phyloP scores from a whole-genome alignment of 2,329 filamentous ascomycete genomes.

The Metarhizium brunneum region DNA sequence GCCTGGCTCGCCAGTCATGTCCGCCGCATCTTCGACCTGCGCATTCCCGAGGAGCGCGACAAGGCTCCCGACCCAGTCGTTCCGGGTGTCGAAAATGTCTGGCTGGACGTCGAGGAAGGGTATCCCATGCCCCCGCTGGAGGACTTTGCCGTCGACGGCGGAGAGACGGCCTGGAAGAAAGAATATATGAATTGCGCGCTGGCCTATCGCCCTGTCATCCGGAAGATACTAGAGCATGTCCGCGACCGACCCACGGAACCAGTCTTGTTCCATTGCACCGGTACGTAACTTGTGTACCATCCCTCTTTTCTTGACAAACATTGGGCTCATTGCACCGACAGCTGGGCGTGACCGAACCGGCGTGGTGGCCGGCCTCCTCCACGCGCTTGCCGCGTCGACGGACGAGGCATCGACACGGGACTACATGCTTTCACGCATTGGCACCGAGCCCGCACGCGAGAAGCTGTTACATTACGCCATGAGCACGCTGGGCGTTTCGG shows the following conservation, averaged over 20 bases:
- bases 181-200: slow-evolving; percentile 40
- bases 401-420: slow-evolving; percentile 34
- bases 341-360: slow-evolving; percentile 47
- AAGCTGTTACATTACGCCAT: slow-evolving; percentile 34
- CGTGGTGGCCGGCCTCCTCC: slow-evolving; percentile 39
- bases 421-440: slow-evolving; percentile 45
- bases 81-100: slow-evolving; percentile 36
- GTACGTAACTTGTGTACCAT: slow-evolving; percentile 17
- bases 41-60: slow-evolving; percentile 33
- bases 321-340: slow-evolving; percentile 12
- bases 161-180: slow-evolving; percentile 31
- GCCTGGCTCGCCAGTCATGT: slow-evolving; percentile 29
- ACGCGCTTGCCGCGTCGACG: slow-evolving; percentile 37
- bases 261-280: slow-evolving; percentile 46
- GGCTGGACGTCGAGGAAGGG: slow-evolving; percentile 24
- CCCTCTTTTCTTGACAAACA: too few species aligned
- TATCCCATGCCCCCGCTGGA: slow-evolving; percentile 27
- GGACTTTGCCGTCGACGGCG: slow-evolving; percentile 35
- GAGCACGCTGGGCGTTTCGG: slow-evolving; percentile 24
- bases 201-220: slow-evolving; percentile 32
- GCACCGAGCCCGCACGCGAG: slow-evolving; percentile 40
- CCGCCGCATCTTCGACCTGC: slow-evolving; percentile 41
- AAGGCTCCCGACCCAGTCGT: slow-evolving; percentile 33
- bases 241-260: slow-evolving; percentile 34
- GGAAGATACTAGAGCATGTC: slow-evolving; percentile 36